phyloP scores from a whole-genome alignment of 257 asterid genomes.

The Lavandula angustifolia region DNA sequence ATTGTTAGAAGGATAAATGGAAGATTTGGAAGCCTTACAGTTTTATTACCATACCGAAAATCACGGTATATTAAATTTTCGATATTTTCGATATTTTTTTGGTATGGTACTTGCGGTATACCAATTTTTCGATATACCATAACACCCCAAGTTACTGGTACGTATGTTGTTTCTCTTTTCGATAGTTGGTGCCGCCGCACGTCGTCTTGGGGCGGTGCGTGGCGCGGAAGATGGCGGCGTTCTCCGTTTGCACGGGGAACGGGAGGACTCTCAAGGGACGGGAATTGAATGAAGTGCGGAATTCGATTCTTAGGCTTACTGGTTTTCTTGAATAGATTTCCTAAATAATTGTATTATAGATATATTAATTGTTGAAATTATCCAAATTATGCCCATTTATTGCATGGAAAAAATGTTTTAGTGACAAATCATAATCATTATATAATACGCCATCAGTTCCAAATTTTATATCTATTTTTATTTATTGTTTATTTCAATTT shows the following conservation, averaged over 20 bases:
- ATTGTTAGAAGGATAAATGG: constrained; percentile 96
- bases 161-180: constrained; percentile 27
- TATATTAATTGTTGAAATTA: no score
- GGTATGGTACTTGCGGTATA: no score
- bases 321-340: constrained; percentile 55
- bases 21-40: constrained; percentile 83
- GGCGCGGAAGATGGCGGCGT: constrained; percentile 64
- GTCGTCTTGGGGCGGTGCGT: constrained; percentile 63
- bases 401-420: background rate
- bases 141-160: constrained; percentile 95
- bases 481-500: no score
- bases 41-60: no score
- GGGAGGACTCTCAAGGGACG: constrained; percentile 79
- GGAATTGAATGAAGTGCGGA: constrained; percentile 68
- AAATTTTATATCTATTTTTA: no score
- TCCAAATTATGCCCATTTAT: no score
- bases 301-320: constrained; percentile 70
- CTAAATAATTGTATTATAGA: no score
- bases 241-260: constrained; percentile 71
- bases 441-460: no score
- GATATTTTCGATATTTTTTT: no score
- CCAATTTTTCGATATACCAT: no score
- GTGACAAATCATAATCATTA: no score
- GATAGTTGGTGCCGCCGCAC: constrained; percentile 86
- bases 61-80: no score